Conservation (phyloP, 2,329 filamentous ascomycete species). For the Alternaria sp. region DNA sequence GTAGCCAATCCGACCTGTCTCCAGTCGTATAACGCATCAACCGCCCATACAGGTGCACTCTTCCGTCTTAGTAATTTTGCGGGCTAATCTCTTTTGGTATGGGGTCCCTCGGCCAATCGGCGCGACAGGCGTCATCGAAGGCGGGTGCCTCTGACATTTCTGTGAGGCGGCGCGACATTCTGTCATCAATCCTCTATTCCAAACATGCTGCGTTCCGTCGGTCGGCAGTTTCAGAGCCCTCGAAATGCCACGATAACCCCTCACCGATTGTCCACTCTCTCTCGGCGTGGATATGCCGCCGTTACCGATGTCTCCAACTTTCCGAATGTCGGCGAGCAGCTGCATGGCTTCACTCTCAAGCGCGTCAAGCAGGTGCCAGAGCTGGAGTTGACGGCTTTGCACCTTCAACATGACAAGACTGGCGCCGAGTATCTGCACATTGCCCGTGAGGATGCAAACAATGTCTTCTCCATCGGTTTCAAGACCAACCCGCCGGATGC, state of each 20-base stretch:
- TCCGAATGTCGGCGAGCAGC: slow-evolving; percentile 81
- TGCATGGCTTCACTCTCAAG: slow-evolving; percentile 92
- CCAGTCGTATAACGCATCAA: slow-evolving; percentile 7
- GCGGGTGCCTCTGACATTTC: slow-evolving; percentile 24
- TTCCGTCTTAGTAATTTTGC: slow-evolving; percentile 32
- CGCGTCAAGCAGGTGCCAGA: slow-evolving; percentile 93
- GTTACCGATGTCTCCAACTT: slow-evolving; percentile 79
- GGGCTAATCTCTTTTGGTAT: slow-evolving; percentile 24
- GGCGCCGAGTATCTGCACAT: slow-evolving; percentile 96
- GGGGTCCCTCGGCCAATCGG: slow-evolving; percentile 31
- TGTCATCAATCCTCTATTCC: slow-evolving; percentile 8
- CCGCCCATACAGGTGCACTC: slow-evolving; percentile 19
- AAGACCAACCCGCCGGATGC: slow-evolving; percentile 98
- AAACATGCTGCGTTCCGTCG: slow-evolving; percentile 51
- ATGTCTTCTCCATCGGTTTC: slow-evolving; percentile 99
- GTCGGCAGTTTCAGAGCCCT: slow-evolving; percentile 37
- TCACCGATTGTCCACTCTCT: slow-evolving; percentile 18
- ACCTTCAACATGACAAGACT: slow-evolving; percentile 92
- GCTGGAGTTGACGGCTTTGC: slow-evolving; percentile 88
- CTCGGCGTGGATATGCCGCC: slow-evolving; percentile 62
- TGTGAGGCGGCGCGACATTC: slow-evolving; percentile 14
- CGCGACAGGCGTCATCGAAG: slow-evolving; percentile 26
- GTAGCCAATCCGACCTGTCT: slow-evolving; percentile 12
- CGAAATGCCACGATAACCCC: slow-evolving; percentile 20
- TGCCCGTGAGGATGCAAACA: slow-evolving; percentile 94